phyloP scores from a whole-genome alignment of 202 grass and related monocot species.

The Zoysia matrella region DNA sequence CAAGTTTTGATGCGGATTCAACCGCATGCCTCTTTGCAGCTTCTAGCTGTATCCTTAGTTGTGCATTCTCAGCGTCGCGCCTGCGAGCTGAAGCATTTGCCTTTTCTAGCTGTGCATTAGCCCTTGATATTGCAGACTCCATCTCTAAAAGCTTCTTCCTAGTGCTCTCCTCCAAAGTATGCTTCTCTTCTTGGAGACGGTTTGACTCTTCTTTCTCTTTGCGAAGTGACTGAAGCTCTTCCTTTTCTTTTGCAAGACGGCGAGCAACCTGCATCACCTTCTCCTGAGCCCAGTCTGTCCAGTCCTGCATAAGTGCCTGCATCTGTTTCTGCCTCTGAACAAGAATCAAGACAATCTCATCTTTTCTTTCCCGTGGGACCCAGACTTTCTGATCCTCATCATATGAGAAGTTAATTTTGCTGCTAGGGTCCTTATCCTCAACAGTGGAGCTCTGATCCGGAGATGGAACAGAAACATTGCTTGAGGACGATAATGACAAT shows the following conservation, averaged over 20 bases:
- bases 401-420: slow-evolving; percentile 51
- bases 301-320: slow-evolving; percentile 74
- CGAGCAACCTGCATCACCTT: slow-evolving; percentile 96
- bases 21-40: slow-evolving; percentile 69
- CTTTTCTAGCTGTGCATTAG: slow-evolving; percentile 70
- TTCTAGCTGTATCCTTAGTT: slow-evolving; percentile 86
- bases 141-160: slow-evolving; percentile 93
- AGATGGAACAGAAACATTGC: slow-evolving; percentile 37
- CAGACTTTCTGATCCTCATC: slow-evolving; percentile 66
- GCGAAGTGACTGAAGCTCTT: slow-evolving; percentile 74
- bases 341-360: slow-evolving; percentile 76
- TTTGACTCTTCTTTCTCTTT: slow-evolving; percentile 77
- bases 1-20: slow-evolving; percentile 60
- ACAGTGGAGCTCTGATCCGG: slow-evolving; percentile 42
- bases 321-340: slow-evolving; percentile 80
- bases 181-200: slow-evolving; percentile 74
- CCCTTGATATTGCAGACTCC: slow-evolving; percentile 84
- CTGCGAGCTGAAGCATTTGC: slow-evolving; percentile 68
- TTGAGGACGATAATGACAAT: slow-evolving; percentile 64
- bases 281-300: slow-evolving; percentile 93
- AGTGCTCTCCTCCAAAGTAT: slow-evolving; percentile 73
- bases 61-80: slow-evolving; percentile 66
- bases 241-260: slow-evolving; percentile 86
- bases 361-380: slow-evolving; percentile 82
- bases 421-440: slow-evolving; percentile 47